Conservation (phyloP, 2,329 filamentous ascomycete species). For the Pseudogymnoascus verrucosus region DNA sequence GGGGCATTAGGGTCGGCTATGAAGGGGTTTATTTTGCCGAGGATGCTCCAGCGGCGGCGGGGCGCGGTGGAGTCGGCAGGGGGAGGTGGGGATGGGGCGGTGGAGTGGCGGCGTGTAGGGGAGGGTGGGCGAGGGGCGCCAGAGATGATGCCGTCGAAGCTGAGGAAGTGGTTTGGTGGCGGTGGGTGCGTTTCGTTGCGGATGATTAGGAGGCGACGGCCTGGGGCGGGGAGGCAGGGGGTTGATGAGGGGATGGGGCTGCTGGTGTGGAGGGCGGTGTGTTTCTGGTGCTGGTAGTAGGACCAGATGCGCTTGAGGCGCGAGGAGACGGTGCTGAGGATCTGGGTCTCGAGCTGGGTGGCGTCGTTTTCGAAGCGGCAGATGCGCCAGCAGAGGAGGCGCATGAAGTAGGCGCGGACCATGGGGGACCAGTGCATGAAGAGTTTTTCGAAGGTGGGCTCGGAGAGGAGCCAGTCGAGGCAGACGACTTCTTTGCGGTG, state of each 20-base stretch:
- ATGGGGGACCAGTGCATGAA: constrained; percentile 74
- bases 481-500: constrained; percentile 53
- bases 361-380: constrained; percentile 51
- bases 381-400: constrained; percentile 62
- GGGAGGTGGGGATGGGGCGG: constrained; percentile 14
- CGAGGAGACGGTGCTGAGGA: constrained; percentile 49
- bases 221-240: constrained; percentile 62
- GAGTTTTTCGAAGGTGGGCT: constrained; percentile 54
- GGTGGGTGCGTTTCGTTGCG: constrained; percentile 48
- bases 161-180: constrained; percentile 41
- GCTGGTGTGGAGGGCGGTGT: constrained; percentile 44
- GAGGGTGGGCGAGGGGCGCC: neutral
- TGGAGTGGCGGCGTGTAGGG: constrained; percentile 13
- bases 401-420: constrained; percentile 69
- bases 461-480: constrained; percentile 53
- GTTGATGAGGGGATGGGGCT: constrained; percentile 49
- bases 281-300: constrained; percentile 52
- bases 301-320: constrained; percentile 54
- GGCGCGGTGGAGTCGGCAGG: constrained; percentile 38
- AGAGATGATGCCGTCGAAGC: constrained; percentile 49
- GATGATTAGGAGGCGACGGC: constrained; percentile 60
- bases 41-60: constrained; percentile 45
- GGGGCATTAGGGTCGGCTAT: constrained; percentile 17
- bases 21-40: constrained; percentile 54
- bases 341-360: constrained; percentile 44